Percentiles rank a stretch among this genome's conserved stretches.
These are phyloP conservation scores for Rutstroemia sp. DNA, from an alignment of 2,329 filamentous ascomycete species.

Conservation along the genomic window DNA sequence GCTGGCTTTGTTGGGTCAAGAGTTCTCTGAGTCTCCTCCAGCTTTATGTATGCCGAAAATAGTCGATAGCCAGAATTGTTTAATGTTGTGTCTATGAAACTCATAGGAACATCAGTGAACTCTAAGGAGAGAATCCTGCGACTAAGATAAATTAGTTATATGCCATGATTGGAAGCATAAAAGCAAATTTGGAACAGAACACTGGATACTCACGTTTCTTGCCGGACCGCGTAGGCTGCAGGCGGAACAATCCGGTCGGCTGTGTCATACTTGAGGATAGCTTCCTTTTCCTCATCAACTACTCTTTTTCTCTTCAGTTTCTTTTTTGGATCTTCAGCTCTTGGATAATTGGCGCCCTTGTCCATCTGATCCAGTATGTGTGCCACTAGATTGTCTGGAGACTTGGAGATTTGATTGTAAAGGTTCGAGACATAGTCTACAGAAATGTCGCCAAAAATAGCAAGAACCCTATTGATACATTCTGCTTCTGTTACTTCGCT, in stretches of 20 bases:
- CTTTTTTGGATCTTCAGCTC: constrained; percentile 30
- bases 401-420: constrained; percentile 25
- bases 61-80: constrained; percentile 26
- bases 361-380: constrained; percentile 37
- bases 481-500: constrained; percentile 10
- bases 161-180: too few relatives aligned
- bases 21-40: constrained; percentile 32
- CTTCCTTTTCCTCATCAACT: constrained; percentile 31
- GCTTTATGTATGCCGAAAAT: constrained; percentile 26
- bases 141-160: constrained; percentile 12
- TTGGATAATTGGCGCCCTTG: constrained; percentile 35
- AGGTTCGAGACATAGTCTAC: constrained; percentile 33
- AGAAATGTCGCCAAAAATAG: constrained; percentile 41
- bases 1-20: constrained; percentile 19
- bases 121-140: constrained; percentile 21
- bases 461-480: constrained; percentile 31
- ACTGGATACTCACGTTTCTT: constrained; percentile 8
- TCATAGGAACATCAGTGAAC: constrained; percentile 32
- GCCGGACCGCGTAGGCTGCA: constrained; percentile 3
- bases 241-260: constrained; percentile 19
- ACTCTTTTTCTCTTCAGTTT: constrained; percentile 32
- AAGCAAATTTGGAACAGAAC: background rate
- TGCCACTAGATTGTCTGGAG: constrained; percentile 26
- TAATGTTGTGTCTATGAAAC: constrained; percentile 32
- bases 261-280: constrained; percentile 28